Percentiles rank a stretch among this genome's conserved stretches.
Conservation (phyloP, 2,329 filamentous ascomycete genomes). For the Chlorencoelia australis region DNA sequence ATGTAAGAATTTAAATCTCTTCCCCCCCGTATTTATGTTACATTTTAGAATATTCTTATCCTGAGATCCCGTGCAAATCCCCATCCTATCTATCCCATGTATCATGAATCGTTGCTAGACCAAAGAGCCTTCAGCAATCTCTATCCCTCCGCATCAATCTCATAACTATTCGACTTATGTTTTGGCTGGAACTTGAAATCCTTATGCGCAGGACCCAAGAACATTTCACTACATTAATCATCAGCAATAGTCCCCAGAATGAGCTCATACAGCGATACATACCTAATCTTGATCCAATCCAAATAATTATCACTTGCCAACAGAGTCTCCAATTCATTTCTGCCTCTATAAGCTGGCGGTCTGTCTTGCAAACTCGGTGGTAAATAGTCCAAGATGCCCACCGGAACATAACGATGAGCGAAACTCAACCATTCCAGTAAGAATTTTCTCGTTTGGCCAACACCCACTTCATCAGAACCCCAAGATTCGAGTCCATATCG, state of each 20-base stretch:
- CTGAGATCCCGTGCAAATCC: too few relatives aligned
- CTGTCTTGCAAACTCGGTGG: slow-evolving; percentile 85
- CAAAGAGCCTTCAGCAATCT: too few relatives aligned
- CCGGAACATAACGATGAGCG: slow-evolving; percentile 78
- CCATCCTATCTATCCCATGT: too few relatives aligned
- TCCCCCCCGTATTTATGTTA: too few relatives aligned
- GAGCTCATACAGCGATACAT: slow-evolving; percentile 29
- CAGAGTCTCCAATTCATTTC: slow-evolving; percentile 89
- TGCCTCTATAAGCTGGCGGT: slow-evolving; percentile 71
- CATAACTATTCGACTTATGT: slow-evolving; percentile 91
- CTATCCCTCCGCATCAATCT: slow-evolving; percentile 65
- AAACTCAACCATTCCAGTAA: slow-evolving; percentile 95
- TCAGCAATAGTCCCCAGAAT: slow-evolving; percentile 7
- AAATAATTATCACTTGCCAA: slow-evolving; percentile 84
- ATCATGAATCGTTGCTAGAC: too few relatives aligned
- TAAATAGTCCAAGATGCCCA: slow-evolving; percentile 79
- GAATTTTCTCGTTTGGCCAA: slow-evolving; percentile 86
- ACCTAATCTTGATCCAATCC: slow-evolving; percentile 99
- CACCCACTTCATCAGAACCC: slow-evolving; percentile 90
- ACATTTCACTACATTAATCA: slow-evolving; percentile 69
- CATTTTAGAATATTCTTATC: too few relatives aligned
- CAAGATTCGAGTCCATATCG: slow-evolving; percentile 87
- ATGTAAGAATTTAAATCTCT: too few relatives aligned
- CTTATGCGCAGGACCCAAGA: slow-evolving; percentile 79
- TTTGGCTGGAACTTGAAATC: slow-evolving; percentile 94